These are phyloP conservation scores for Dendrobium huoshanense DNA, from an alignment of 106 monocot genomes.

Conservation along the genomic window DNA sequence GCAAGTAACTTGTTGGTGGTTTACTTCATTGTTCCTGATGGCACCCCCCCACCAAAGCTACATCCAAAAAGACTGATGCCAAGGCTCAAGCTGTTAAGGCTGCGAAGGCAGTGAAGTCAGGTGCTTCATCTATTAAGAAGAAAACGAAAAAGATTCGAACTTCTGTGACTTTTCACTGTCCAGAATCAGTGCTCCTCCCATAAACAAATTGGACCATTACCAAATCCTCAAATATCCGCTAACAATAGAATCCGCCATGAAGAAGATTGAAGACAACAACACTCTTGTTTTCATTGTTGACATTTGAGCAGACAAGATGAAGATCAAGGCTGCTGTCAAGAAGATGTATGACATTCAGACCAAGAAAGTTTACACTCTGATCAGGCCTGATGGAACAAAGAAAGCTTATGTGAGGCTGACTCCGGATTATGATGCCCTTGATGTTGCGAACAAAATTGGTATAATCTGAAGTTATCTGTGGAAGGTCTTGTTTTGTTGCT, in stretches of 20 bases:
- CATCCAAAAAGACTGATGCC: constrained; percentile 32
- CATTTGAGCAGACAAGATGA: constrained; percentile 48
- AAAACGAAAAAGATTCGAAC: constrained; percentile 44
- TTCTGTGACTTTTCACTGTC: constrained; percentile 42
- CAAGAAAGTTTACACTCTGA: constrained; percentile 32
- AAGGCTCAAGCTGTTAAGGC: constrained; percentile 40
- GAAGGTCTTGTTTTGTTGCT: too few species aligned
- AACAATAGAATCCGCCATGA: constrained; percentile 43
- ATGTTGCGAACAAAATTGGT: constrained; percentile 43
- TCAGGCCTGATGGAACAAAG: constrained; percentile 43
- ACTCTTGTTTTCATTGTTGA: constrained; percentile 53
- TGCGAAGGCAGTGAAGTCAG: constrained; percentile 41
- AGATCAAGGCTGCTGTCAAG: constrained; percentile 50
- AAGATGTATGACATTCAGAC: constrained; percentile 34
- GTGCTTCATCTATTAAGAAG: constrained; percentile 19
- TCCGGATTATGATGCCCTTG: constrained; percentile 34
- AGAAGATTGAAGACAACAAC: constrained; percentile 54
- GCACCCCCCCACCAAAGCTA: constrained; percentile 3
- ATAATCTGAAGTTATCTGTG: constrained; percentile 15
- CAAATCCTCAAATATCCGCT: constrained; percentile 42
- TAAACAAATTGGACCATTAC: constrained; percentile 46
- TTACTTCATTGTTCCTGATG: too few species aligned
- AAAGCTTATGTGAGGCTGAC: constrained; percentile 40
- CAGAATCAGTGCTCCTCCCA: constrained; percentile 35
- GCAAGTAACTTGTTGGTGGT: too few species aligned